phyloP scores from a whole-genome alignment of 805 yeast species.

The Ascoidea asiatica region DNA sequence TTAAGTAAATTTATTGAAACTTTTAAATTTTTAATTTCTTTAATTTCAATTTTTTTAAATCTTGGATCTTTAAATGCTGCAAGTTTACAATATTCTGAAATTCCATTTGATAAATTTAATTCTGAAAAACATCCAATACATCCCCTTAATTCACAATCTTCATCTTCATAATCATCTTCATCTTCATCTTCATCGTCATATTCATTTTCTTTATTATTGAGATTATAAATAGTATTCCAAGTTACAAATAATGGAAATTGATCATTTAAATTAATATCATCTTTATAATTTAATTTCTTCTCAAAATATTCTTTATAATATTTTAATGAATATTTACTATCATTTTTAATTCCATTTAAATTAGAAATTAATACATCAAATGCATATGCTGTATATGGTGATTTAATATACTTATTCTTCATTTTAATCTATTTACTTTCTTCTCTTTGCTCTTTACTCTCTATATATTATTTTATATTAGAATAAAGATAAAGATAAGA shows the following conservation, averaged over 20 bases:
- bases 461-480: too few relatives aligned
- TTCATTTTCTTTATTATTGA: too few relatives aligned
- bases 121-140: constrained; percentile 84
- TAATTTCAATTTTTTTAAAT: constrained; percentile 45
- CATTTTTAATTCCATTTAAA: constrained; percentile 12
- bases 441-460: too few relatives aligned
- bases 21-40: constrained; percentile 40
- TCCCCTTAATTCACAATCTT: constrained; percentile 47
- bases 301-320: constrained; percentile 6
- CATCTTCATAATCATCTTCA: too few relatives aligned
- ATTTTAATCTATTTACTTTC: too few relatives aligned
- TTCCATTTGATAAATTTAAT: constrained; percentile 40
- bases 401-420: too few relatives aligned
- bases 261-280: constrained; percentile 7
- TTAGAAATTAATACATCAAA: constrained; percentile 23
- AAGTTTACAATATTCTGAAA: constrained; percentile 44
- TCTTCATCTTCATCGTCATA: constrained; percentile 7
- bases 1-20: constrained; percentile 47
- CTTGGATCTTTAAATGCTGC: constrained; percentile 74
- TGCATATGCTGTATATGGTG: constrained; percentile 25
- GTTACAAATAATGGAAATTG: constrained; percentile 71
- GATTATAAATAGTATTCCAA: constrained; percentile 42
- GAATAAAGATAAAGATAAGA: too few relatives aligned
- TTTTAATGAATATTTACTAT: constrained; percentile 5
- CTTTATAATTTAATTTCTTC: constrained; percentile 1